These are phyloP conservation scores for Vavraia culicis DNA, from an alignment of 371 early-diverging fungal genomes.

Conservation along the genomic window DNA sequence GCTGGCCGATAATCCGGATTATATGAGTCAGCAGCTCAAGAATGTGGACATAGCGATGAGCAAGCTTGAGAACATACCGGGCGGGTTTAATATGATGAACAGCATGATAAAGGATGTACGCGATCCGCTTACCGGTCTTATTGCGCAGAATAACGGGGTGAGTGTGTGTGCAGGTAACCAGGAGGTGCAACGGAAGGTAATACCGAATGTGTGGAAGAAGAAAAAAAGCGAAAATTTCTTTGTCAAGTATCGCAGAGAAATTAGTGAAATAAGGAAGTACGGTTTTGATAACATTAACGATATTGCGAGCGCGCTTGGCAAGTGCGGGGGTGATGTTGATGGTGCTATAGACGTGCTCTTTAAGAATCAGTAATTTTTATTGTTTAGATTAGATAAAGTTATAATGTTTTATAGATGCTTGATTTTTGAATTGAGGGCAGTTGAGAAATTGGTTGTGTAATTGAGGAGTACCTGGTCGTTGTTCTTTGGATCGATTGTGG, in stretches of 20 bases:
- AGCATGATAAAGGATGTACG: constrained; percentile 40
- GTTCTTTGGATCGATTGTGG: too few species aligned
- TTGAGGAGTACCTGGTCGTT: too few species aligned
- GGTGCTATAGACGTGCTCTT: too few species aligned
- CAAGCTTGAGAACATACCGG: constrained; percentile 43
- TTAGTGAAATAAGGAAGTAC: constrained; percentile 55
- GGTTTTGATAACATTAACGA: constrained; percentile 54
- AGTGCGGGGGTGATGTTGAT: constrained; percentile 53
- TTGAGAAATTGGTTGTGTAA: too few species aligned
- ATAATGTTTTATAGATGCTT: too few species aligned
- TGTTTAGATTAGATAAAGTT: too few species aligned
- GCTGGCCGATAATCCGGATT: constrained; percentile 38
- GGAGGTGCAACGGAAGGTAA: constrained; percentile 4
- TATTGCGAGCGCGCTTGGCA: constrained; percentile 53
- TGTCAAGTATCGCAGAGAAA: constrained; percentile 48
- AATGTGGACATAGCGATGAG: constrained; percentile 44
- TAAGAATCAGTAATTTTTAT: too few species aligned
- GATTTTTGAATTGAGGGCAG: too few species aligned
- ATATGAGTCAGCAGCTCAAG: constrained; percentile 41
- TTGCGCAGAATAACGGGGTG: constrained; percentile 6
- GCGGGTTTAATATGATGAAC: constrained; percentile 42
- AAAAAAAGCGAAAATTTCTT: constrained; percentile 30
- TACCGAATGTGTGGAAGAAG: constrained; percentile 26
- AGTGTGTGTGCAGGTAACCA: constrained; percentile 22
- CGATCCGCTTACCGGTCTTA: constrained; percentile 28